These are phyloP conservation scores for Gnomoniopsis smithogilvyi DNA, from an alignment of 2,329 filamentous ascomycete genomes.

Conservation along the genomic window DNA sequence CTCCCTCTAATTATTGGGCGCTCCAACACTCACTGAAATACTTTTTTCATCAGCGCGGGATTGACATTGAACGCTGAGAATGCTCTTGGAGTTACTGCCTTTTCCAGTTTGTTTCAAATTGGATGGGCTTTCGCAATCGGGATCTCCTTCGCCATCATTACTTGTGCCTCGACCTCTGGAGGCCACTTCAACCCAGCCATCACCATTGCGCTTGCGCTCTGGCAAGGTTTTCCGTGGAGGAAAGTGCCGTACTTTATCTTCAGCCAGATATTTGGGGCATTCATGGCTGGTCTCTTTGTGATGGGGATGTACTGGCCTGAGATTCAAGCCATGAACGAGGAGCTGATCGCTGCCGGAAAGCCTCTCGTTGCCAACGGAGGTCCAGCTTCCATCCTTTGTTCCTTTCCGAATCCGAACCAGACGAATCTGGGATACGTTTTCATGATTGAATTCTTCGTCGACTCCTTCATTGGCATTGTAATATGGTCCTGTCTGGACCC, in stretches of 20 bases:
- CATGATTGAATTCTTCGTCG: slow-evolving; percentile 57
- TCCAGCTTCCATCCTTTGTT: slow-evolving; percentile 52
- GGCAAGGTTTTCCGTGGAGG: slow-evolving; percentile 57
- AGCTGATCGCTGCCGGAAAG: slow-evolving; percentile 34
- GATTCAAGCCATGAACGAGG: slow-evolving; percentile 26
- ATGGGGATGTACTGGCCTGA: slow-evolving; percentile 56
- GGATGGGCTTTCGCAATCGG: slow-evolving; percentile 54
- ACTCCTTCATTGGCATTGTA: slow-evolving; percentile 52
- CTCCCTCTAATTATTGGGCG: too few species aligned
- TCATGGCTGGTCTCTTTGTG: slow-evolving; percentile 51
- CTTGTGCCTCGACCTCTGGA: slow-evolving; percentile 50
- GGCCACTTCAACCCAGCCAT: slow-evolving; percentile 54
- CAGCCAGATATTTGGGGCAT: slow-evolving; percentile 53
- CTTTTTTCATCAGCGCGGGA: slow-evolving; percentile 27
- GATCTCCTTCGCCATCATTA: slow-evolving; percentile 58
- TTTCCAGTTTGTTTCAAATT: slow-evolving; percentile 51
- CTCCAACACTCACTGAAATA: not conserved
- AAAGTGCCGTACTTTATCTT: slow-evolving; percentile 57
- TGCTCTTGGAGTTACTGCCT: slow-evolving; percentile 23
- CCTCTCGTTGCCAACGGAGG: slow-evolving; percentile 38
- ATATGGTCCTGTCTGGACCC: slow-evolving; percentile 58
- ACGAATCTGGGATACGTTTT: slow-evolving; percentile 55
- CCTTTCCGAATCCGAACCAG: slow-evolving; percentile 48
- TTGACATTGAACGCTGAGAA: slow-evolving; percentile 48
- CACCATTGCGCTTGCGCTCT: slow-evolving; percentile 42